A percentile compares a stretch with the other conserved stretches of the same genome.
These are phyloP conservation scores for Candida odintsovae DNA, from an alignment of 805 yeast genomes.

Conservation along the genomic window DNA sequence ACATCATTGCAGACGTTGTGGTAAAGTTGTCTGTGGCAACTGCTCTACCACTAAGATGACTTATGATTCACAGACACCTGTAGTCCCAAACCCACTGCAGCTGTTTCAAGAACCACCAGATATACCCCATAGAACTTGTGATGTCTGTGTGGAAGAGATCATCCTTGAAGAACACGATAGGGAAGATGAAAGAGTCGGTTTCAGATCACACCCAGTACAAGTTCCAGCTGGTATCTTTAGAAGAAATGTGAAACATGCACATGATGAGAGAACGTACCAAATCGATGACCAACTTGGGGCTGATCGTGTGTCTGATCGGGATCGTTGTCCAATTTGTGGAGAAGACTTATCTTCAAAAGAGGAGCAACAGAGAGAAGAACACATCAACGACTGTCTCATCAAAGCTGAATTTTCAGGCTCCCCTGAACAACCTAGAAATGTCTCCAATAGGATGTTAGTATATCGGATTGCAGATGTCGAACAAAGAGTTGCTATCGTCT, in stretches of 20 bases:
- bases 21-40: slow-evolving; percentile 65
- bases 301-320: slow-evolving; percentile 27
- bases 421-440: slow-evolving; percentile 45
- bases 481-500: slow-evolving; percentile 13
- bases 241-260: slow-evolving; percentile 7
- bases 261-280: slow-evolving; percentile 3
- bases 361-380: slow-evolving; percentile 44
- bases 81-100: slow-evolving; percentile 41
- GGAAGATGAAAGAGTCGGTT: slow-evolving; percentile 5
- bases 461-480: slow-evolving; percentile 37
- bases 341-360: slow-evolving; percentile 11
- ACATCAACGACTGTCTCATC: slow-evolving; percentile 63
- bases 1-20: slow-evolving; percentile 83
- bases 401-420: slow-evolving; percentile 59
- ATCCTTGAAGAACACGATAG: slow-evolving; percentile 9
- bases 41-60: slow-evolving; percentile 53
- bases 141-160: slow-evolving; percentile 61
- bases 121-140: slow-evolving; percentile 69
- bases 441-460: slow-evolving; percentile 77
- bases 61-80: slow-evolving; percentile 54
- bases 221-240: slow-evolving; percentile 5
- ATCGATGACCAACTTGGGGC: slow-evolving; percentile 1
- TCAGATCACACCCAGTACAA: slow-evolving; percentile 10
- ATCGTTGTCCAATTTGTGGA: slow-evolving; percentile 38
- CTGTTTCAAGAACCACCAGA: slow-evolving; percentile 41